Base-by-base conservation (phyloP, 2,329 filamentous ascomycete genomes). In the Stenocarpella maydis region DNA sequence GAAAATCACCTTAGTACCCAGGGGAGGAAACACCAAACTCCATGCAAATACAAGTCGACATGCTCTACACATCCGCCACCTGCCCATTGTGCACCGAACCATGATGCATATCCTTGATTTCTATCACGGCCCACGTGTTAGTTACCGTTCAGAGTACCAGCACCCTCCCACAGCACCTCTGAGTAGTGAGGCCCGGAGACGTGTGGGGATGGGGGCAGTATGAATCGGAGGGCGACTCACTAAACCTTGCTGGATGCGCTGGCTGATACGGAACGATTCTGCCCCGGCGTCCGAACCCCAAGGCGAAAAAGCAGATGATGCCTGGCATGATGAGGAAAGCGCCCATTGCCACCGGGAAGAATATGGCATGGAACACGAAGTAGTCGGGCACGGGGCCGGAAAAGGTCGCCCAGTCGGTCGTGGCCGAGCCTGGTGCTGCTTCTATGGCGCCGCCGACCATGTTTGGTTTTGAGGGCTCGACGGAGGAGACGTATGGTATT, bases 321-420 rank as follows among this genome's bases (percentile, higher is more conserved):
- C 54, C 67, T 9, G 69, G 69, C 47, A 74, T 67, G 19, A 24
- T 10, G 58, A 75, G 58, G 37, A 67, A 12, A 14, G 60, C 14
- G 21, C 26, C 24, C 65, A 72, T 58, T 17, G 50, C 8, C 14
- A 71, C 54, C 3, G 69, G 69, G 34, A 71, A 67, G 49, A 69
- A 52, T 19, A 69, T 39, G 34, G 34, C 66, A 45, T 58, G 65
- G 55, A 67, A 60, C 19, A 49, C 49, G 26, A 69, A 64, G 1
- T 61, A 24, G 3, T 41, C 34, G n/a, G 67, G 67, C 47, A 69
- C 54, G 21, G 26, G 19, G 63, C 67, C 69, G 14, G 67, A 63
- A 10, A 58, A 71, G 8, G 53, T 69, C 14, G n/a, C 34, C 69
- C 69, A 71, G 61, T 69, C 61, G 28, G 69, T 71, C 31, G 69